Conservation (phyloP, 75 land plant species). For the Cupressus sempervirens region DNA sequence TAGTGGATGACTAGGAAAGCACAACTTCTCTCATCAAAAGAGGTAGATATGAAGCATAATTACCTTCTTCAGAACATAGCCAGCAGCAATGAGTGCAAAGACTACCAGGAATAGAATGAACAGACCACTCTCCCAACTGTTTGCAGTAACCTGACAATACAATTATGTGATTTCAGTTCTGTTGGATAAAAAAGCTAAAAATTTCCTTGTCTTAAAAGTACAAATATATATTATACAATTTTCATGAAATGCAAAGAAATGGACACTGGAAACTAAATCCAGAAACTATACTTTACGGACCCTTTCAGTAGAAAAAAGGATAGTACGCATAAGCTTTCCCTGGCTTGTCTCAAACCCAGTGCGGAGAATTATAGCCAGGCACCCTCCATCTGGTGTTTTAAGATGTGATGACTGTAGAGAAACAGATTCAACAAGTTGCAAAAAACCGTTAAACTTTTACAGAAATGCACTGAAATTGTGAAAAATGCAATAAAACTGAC, state of each 20-base stretch:
- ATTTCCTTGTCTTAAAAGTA: neutral
- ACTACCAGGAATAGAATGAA: slow-evolving; percentile 93
- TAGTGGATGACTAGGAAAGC: neutral
- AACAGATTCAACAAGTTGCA: slow-evolving; percentile 1
- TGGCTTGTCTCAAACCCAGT: slow-evolving; percentile 99
- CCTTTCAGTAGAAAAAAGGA: slow-evolving; percentile 97
- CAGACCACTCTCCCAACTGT: slow-evolving; percentile 98
- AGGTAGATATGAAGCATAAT: neutral
- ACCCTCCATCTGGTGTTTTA: slow-evolving; percentile 96
- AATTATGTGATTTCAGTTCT: neutral
- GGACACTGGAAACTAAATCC: neutral
- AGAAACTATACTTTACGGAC: slow-evolving; percentile 29
- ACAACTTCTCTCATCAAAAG: neutral
- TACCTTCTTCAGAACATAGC: slow-evolving; percentile 96
- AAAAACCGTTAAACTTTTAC: neutral
- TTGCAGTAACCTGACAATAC: slow-evolving; percentile 80
- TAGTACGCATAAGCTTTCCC: slow-evolving; percentile 97
- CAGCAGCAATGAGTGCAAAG: slow-evolving; percentile 96
- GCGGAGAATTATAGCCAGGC: slow-evolving; percentile 85
- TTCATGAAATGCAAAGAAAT: neutral
- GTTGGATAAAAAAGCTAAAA: neutral
- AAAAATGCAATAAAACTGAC: neutral
- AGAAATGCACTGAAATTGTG: neutral
- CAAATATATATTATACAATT: neutral
- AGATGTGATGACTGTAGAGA: slow-evolving; percentile 37